Evolutionary conservation across 2,329 filamentous ascomycete genomes (phyloP).

Genomic region (Monascus ruber): DNA sequence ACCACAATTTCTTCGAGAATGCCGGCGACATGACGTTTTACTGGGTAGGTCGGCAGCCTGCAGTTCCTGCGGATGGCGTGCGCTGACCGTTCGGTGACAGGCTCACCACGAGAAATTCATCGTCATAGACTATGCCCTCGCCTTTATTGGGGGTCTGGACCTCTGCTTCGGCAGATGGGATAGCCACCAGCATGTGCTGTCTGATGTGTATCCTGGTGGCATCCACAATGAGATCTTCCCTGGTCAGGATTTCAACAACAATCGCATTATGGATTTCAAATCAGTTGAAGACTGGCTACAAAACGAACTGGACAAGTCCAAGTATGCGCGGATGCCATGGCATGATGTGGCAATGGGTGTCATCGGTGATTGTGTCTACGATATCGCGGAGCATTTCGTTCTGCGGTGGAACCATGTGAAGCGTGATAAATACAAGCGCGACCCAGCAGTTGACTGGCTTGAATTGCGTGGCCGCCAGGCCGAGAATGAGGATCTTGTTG

Average conservation of each 20-base stretch:
- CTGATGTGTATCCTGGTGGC: conserved; percentile 72
- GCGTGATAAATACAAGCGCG: conserved; percentile 87
- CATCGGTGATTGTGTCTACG: conserved; percentile 71
- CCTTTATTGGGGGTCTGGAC: conserved; percentile 83
- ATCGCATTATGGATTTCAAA: conserved; percentile 82
- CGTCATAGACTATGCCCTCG: conserved; percentile 76
- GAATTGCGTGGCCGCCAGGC: conserved; percentile 53
- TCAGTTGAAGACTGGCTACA: conserved; percentile 77
- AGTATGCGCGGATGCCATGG: conserved; percentile 89
- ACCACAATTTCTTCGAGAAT: conserved; percentile 85
- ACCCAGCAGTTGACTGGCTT: conserved; percentile 69
- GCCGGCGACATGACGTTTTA: conserved; percentile 88
- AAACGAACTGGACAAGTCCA: conserved; percentile 77
- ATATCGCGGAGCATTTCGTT: conserved; percentile 85
- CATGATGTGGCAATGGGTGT: conserved; percentile 82
- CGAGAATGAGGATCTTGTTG: conserved; percentile 19
- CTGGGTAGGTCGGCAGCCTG: conserved; percentile 39
- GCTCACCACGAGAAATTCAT: conserved; percentile 94
- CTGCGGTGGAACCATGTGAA: conserved; percentile 89
- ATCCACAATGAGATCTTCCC: conserved; percentile 73
- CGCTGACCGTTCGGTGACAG: conserved; percentile 1
- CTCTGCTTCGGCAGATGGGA: conserved; percentile 91
- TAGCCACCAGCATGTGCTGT: conserved; percentile 62
- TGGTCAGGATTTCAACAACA: conserved; percentile 93
- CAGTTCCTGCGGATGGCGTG: background rate